Evolutionary conservation across 768 basidiomycete genomes (phyloP), one percentile per base, ranked within the genome.

Genomic region (Mycena venus): DNA sequence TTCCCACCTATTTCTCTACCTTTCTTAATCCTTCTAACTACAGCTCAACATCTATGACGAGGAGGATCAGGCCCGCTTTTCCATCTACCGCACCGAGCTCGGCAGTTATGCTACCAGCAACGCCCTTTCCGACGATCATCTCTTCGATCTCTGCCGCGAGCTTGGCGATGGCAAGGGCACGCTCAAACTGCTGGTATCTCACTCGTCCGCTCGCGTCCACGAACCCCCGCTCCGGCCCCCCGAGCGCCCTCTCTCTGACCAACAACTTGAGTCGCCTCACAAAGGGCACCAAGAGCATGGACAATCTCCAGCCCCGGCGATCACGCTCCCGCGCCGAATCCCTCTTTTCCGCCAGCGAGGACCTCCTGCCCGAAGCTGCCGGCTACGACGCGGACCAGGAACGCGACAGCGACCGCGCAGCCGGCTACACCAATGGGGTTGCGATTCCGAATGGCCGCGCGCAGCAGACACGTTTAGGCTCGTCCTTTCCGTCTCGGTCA

Each of bases 41-140:
- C 74, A 96, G 95, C 86, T 96, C 73, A 90, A 92, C 80, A 94
- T 99, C 51, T 88, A 89, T 42, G 95, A 96, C 78, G 97, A 97
- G 72, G 95, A 97, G 69, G 87, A 88, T 49, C 92, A 94, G 80
- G 82, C 87, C 10, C 90, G 89, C 32, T 93, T 93, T 80, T 90
- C 92, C 29, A 93, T 99, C 67, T 96, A 95, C 85, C 93, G 92
- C 73, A 98, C 96, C 0, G 94, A 95, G 82, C 93, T 98, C 78
- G 95, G 94, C 70, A 89, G 90, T 29, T 93, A 88, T 75, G 93
- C 94, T n/a, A 89, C 94, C 51, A 91, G 95, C 5, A 91, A 92
- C 17, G 91, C 96, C 9, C 83, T 84, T 89, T 84, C 89, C 14
- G 91, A 94, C 73, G 93, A 95, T 32, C 86, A 86, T 72, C 85